Base-by-base conservation (phyloP, 139 green algal species). In the Picocystis salinarum region DNA sequence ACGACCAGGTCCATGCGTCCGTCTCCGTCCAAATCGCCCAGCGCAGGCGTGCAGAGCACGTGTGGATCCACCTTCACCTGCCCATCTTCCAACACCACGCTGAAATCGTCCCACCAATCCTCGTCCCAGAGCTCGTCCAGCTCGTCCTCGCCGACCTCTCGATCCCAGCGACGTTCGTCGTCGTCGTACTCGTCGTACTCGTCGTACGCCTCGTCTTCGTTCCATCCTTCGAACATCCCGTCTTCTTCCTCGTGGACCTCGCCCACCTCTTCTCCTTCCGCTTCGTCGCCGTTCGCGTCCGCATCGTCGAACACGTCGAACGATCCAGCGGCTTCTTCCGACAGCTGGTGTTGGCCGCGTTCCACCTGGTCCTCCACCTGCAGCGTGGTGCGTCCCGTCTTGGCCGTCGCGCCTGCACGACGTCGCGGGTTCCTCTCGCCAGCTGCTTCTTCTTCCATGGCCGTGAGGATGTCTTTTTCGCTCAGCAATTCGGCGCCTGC, bases 1-100 rank as follows among this genome's bases (percentile, higher is more conserved):
- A 93, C 20, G 6, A 98, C 75, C 26, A 98, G 58, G 52, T 96
- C 87, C 23, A 92, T 77, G 12, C 60, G 33, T 2, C 79, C 82
- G 41, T 96, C 87, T 0, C 56, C 71, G 46, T 98, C 87, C 9
- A 96, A 75, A 64, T 98, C 87, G 3, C 56, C 85, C 25, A 95
- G 73, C 11, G 57, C 27, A 9, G 45, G 45, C 28, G 45, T 52
- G 45, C 45, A 52, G 9, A 52, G 45, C 11, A 52, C 29, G 68
- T 95, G 86, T 0, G 84, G 42, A 55, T 95, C 86, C 12, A 97
- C 29, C 20, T 47, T 77, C 11, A 92, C 63, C 19, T 58, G 53
- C 40, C 61, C 52, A 15, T 19, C 27, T 10, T 51, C 40, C 31
- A 15, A 37, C 15, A 15, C 15, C 31, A 15, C 12, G 13, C 11